Evolutionary conservation across 345 rosid species (phyloP).

Genomic region (Isatis tinctoria): DNA sequence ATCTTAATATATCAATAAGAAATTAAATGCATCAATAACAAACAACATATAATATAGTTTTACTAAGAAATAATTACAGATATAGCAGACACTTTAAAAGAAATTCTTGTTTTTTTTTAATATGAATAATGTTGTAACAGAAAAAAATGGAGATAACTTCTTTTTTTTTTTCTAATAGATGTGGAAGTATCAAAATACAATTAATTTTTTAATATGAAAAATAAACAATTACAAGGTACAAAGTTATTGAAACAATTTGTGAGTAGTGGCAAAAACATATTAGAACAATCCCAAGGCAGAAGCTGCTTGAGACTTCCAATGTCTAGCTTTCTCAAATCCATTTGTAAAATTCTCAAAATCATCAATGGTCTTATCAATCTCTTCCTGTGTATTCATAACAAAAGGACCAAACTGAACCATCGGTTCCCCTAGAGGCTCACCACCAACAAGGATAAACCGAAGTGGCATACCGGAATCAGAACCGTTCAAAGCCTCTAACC

Average conservation of each 20-base stretch:
- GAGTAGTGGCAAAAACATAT: neutral
- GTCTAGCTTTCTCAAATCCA: constrained; percentile 84
- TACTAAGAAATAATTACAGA: neutral
- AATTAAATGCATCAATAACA: neutral
- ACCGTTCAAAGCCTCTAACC: constrained; percentile 70
- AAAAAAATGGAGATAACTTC: neutral
- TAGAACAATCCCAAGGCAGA: constrained; percentile 38
- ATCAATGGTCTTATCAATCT: constrained; percentile 61
- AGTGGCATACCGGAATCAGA: constrained; percentile 42
- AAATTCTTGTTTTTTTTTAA: too few species aligned
- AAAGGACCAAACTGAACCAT: constrained; percentile 75
- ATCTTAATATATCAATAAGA: neutral
- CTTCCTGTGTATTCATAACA: constrained; percentile 86
- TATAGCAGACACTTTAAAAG: neutral
- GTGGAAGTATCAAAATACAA: neutral
- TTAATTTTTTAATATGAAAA: neutral
- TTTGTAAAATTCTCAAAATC: constrained; percentile 68
- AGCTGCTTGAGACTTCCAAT: constrained; percentile 66
- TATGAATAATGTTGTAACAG: neutral
- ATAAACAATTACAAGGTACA: neutral
- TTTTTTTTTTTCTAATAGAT: neutral
- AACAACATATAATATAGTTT: neutral
- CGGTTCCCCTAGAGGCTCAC: constrained; percentile 74
- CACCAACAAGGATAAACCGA: constrained; percentile 77
- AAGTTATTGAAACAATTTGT: neutral